Evolutionary conservation across 208 protist species (phyloP).

Genomic region (Leishmania aethiopica): DNA sequence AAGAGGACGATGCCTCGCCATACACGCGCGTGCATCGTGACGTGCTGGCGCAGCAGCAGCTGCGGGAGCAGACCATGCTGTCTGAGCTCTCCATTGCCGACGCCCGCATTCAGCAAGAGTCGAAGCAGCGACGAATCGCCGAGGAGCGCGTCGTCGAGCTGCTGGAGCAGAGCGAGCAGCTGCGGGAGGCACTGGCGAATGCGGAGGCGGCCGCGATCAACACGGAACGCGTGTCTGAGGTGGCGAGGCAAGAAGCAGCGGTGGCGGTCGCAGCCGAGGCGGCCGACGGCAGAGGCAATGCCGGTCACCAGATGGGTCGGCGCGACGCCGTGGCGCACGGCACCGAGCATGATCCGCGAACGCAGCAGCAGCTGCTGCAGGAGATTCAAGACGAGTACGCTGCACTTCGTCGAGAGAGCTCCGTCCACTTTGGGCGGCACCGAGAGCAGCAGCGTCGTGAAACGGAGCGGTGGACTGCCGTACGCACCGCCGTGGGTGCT

Average conservation of each 20-base stretch:
- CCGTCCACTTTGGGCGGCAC: not conserved
- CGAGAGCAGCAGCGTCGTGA: not conserved
- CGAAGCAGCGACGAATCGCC: conserved; percentile 3
- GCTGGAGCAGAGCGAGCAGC: conserved; percentile 4
- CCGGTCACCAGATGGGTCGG: not conserved
- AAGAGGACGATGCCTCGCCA: not conserved
- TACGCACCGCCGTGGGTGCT: not conserved
- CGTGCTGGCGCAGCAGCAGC: conserved; percentile 22
- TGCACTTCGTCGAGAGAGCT: conserved; percentile 9
- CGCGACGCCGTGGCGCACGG: not conserved
- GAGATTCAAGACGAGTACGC: conserved; percentile 7
- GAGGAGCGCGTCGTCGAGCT: conserved; percentile 12
- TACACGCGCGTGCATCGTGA: conserved; percentile 12
- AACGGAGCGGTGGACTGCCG: conserved; percentile 10
- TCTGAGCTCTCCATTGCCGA: conserved; percentile 19
- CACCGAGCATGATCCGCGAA: not conserved
- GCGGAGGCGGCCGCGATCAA: not conserved
- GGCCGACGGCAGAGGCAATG: not conserved
- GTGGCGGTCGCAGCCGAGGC: not conserved
- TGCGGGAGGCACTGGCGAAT: not conserved
- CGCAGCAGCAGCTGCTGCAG: not conserved
- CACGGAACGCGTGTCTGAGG: not conserved
- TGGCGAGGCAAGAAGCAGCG: not conserved
- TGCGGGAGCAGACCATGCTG: conserved; percentile 18
- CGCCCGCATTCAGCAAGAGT: conserved; percentile 8